These are phyloP conservation scores for Stagonosporopsis vannaccii DNA, from an alignment of 2,329 filamentous ascomycete species.

Conservation along the genomic window DNA sequence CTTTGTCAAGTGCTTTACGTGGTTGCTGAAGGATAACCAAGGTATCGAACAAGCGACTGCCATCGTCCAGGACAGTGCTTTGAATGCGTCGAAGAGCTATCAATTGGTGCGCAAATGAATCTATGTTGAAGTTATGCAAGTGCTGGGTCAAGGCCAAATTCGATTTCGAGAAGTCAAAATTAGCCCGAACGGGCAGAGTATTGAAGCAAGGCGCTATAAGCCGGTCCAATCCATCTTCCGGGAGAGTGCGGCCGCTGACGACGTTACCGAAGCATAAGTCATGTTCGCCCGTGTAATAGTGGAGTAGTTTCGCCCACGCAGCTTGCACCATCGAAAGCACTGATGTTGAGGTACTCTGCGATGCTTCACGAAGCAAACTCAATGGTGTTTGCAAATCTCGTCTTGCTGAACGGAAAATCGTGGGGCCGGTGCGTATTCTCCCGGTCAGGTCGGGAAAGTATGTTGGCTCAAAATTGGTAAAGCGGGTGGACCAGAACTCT, in stretches of 20 bases:
- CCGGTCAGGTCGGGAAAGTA: slow-evolving; percentile 49
- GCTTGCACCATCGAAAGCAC: slow-evolving; percentile 74
- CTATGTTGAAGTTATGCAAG: slow-evolving; percentile 68
- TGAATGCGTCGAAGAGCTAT: slow-evolving; percentile 78
- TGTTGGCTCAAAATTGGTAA: slow-evolving; percentile 61
- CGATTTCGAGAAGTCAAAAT: slow-evolving; percentile 57
- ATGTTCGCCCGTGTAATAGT: slow-evolving; percentile 59
- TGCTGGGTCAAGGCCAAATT: slow-evolving; percentile 66
- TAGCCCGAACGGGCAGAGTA: slow-evolving; percentile 75
- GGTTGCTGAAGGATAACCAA: slow-evolving; percentile 79
- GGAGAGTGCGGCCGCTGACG: slow-evolving; percentile 75
- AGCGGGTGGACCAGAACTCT: slow-evolving; percentile 69
- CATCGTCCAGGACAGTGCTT: slow-evolving; percentile 54
- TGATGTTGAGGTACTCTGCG: slow-evolving; percentile 41
- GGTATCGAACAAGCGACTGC: slow-evolving; percentile 75
- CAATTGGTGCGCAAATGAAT: slow-evolving; percentile 73
- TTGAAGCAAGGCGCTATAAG: slow-evolving; percentile 94
- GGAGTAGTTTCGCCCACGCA: slow-evolving; percentile 73
- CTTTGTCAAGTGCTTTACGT: slow-evolving; percentile 51
- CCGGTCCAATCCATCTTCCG: slow-evolving; percentile 70
- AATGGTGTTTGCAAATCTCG: slow-evolving; percentile 31
- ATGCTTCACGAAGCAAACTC: slow-evolving; percentile 28
- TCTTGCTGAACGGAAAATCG: slow-evolving; percentile 35
- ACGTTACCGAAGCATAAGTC: slow-evolving; percentile 91
- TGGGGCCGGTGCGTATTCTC: slow-evolving; percentile 1